Evolutionary conservation across 108 stramenopile genomes (phyloP), one percentile per base, ranked within the genome.

Genomic region (Cyclotella baltica): DNA sequence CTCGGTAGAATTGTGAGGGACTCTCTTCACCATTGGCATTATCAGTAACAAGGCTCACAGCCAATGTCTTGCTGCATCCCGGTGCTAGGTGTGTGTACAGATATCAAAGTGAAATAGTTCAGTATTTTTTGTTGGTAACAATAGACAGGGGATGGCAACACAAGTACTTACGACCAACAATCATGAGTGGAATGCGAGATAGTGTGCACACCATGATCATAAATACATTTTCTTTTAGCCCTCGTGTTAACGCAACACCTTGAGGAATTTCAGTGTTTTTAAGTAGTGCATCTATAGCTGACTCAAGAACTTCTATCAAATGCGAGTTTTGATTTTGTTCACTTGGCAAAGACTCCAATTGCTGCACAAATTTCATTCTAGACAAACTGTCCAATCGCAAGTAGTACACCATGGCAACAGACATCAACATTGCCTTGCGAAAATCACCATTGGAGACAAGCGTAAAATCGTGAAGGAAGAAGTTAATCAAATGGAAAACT

Each of bases 1-100:
- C 35, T 31, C 70, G 33, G 29, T 73, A 78, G n/a, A 62, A 72
- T 34, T 31, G 48, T 11, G 50, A 65, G 1, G 71, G 77, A 33
- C 71, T 73, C 48, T 78, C 77, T 56, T 78, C 77, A 20, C 77
- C 77, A 25, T 78, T 62, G 15, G 70, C 77, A 62, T 78, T 78
- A 13, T 72, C 77, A n/a, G 63, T 66, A 20, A 78, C 77, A 50
- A 78, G 38, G 40, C 64, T 78, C n/a, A 78, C 77, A 38, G 77
- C 61, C 22, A 78, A 62, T 2, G 77, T 78, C 77, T 78, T 62
- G 15, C 19, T 34, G 33, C 30, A 67, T 18, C 59, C 59, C 0
- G 59, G 63, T 25, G 40, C n/a, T n/a, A n/a, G n/a, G 11, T 23
- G 33, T 13, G 6, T 16, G 30, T 9, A 53, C 23, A 28, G 33